Conservation (phyloP, 139 green algal genomes). For the Axilococcus clingmanii region DNA sequence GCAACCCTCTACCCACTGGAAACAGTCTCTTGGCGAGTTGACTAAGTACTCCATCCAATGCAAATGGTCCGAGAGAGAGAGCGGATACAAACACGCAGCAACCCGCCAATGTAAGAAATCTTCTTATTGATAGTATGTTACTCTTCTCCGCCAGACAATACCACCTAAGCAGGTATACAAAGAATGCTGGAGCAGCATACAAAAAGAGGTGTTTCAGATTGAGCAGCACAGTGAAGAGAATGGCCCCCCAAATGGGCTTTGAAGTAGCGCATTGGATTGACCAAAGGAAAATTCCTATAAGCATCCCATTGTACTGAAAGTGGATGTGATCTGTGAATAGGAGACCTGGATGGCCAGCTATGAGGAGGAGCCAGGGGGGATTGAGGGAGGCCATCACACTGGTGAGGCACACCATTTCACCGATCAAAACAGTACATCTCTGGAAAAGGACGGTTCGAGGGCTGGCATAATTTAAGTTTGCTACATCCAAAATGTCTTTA, state of each 20-base stretch:
- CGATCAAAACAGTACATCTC: constrained; percentile 56
- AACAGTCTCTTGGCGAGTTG: constrained; percentile 63
- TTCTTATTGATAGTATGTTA: neutral
- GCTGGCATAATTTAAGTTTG: constrained; percentile 62
- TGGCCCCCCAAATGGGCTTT: constrained; percentile 21
- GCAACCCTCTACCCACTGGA: constrained; percentile 81
- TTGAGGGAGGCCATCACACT: constrained; percentile 8
- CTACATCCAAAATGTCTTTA: constrained; percentile 55
- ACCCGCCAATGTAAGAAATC: constrained; percentile 35
- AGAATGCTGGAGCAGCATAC: constrained; percentile 68
- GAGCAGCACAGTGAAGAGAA: constrained; percentile 77
- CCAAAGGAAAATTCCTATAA: constrained; percentile 75
- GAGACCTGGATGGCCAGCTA: constrained; percentile 59
- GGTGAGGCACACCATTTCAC: constrained; percentile 48
- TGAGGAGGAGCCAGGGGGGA: constrained; percentile 21
- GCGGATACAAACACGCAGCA: constrained; percentile 42
- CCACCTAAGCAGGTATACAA: constrained; percentile 63
- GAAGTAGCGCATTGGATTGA: constrained; percentile 37
- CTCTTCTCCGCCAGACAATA: constrained; percentile 34
- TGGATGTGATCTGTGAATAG: constrained; percentile 96
- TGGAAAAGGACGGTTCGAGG: constrained; percentile 65
- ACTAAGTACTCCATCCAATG: constrained; percentile 35
- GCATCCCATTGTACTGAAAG: constrained; percentile 97
- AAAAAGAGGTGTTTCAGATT: constrained; percentile 93
- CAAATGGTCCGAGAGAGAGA: constrained; percentile 64